Evolutionary conservation across 106 monocot genomes (phyloP), one percentile per base, ranked within the genome.

Genomic region (Allium sativum): DNA sequence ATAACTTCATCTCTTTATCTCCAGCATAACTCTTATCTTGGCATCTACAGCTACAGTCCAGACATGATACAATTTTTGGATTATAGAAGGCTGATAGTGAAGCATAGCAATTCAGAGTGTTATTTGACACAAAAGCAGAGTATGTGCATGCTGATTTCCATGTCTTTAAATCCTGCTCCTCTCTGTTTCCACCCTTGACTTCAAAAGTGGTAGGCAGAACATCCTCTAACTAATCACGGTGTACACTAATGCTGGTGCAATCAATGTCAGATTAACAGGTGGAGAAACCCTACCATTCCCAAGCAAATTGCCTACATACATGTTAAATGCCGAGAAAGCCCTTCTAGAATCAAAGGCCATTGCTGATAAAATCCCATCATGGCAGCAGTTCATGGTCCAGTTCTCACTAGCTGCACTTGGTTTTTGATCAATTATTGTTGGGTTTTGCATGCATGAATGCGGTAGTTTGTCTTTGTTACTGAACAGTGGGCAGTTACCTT

Each of bases 151-250:
- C 20, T 10, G 6, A 19, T 56, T 56, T 19, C 56, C 56, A 56
- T 56, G 56, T 56, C 56, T 9, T 22, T 56, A n/a, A 62, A 61
- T 40, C 70, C 53, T 71, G 70, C 19, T 71, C 70, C 22, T 71
- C 70, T 40, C 70, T 70, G 21, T 52, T 18, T 1, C 70, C 70
- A 5, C 62, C 21, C 7, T 11, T 53, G 7, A 62, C 52, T 18
- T 2, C 8, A 9, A 14, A 11, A 15, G 52, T 48, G 4, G 70
- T 53, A 5, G 70, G 53, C 9, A 18, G 41, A 7, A 7, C 53
- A 2, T 62, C 70, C 53, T 19, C 62, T 44, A 71, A 22, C 19
- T 21, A 53, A 13, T 59, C 44, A 17, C 70, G 15, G 70, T 53
- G 70, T 62, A 55, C 11, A 61, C 70, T 9, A 40, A 54, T n/a